Percentiles rank a stretch among this genome's conserved stretches.
These are phyloP conservation scores for Cercospora zeae-maydis DNA, from an alignment of 2,329 filamentous ascomycete species.

Conservation along the genomic window DNA sequence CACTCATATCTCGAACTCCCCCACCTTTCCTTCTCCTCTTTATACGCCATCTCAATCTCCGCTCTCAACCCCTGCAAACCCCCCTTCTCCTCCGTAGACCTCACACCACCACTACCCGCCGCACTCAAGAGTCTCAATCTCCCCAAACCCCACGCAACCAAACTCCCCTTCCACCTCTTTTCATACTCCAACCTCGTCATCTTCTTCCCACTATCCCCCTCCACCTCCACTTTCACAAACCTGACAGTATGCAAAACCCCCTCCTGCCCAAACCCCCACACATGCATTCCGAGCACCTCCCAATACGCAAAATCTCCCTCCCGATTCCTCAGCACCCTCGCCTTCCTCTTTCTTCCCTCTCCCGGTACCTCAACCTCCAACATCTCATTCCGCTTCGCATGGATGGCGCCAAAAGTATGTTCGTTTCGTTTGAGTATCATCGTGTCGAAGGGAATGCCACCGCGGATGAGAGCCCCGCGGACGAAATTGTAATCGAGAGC, in stretches of 20 bases:
- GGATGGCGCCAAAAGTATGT: conserved; percentile 12
- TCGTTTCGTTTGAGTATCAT: conserved; percentile 9
- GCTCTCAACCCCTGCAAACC: neutral
- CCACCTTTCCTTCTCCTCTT: conserved; percentile 40
- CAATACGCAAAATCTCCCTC: conserved; percentile 12
- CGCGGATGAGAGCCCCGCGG: conserved; percentile 2
- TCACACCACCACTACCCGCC: too few relatives aligned
- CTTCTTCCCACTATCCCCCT: too few relatives aligned
- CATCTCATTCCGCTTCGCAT: conserved; percentile 9
- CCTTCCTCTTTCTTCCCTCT: neutral
- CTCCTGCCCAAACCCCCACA: too few relatives aligned
- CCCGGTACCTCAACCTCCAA: conserved; percentile 9
- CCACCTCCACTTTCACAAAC: neutral
- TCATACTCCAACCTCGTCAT: conserved; percentile 17
- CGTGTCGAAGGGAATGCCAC: conserved; percentile 13
- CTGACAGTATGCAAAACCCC: conserved; percentile 10
- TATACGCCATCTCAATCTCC: conserved; percentile 13
- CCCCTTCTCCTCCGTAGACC: neutral
- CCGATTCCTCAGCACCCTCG: conserved; percentile 7
- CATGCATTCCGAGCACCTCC: conserved; percentile 7
- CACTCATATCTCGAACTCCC: conserved; percentile 8
- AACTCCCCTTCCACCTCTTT: conserved; percentile 18
- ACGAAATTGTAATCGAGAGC: conserved; percentile 14
- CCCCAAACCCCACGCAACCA: conserved; percentile 5
- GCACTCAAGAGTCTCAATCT: neutral